Evolutionary conservation across 1,139 yeast genomes (phyloP).

Genomic region (Debaryomyces singareniensis): DNA sequence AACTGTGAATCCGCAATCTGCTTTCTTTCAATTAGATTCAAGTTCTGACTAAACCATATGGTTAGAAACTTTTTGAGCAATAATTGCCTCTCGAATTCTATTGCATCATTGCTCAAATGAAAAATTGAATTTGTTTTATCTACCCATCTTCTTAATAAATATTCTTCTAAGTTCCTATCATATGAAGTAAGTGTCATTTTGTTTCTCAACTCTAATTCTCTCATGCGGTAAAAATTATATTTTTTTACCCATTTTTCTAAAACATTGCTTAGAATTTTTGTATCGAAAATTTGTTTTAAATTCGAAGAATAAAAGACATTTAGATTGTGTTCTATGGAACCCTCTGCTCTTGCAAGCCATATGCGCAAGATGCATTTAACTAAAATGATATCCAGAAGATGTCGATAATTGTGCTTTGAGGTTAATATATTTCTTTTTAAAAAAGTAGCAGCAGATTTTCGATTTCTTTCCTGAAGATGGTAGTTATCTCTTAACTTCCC

Average conservation of each 20-base stretch:
- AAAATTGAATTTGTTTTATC: slow-evolving; percentile 1
- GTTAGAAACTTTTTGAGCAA: slow-evolving; percentile 23
- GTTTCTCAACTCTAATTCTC: slow-evolving; percentile 9
- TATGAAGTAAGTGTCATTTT: neutral
- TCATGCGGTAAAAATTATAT: slow-evolving; percentile 11
- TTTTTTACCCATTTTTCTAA: slow-evolving; percentile 16
- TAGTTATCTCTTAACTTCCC: too few relatives aligned
- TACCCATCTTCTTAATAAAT: slow-evolving; percentile 11
- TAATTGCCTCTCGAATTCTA: slow-evolving; percentile 15
- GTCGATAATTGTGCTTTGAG: too few relatives aligned
- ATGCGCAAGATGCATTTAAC: too few relatives aligned
- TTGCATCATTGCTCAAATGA: slow-evolving; percentile 1
- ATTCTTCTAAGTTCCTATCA: neutral
- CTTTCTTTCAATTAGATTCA: slow-evolving; percentile 16
- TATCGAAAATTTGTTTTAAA: too few relatives aligned
- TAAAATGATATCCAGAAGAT: too few relatives aligned
- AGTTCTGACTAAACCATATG: slow-evolving; percentile 30
- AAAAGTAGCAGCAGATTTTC: too few relatives aligned
- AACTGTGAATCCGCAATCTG: slow-evolving; percentile 24
- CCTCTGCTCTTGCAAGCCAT: too few relatives aligned
- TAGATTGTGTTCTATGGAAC: too few relatives aligned
- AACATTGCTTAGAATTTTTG: too few relatives aligned
- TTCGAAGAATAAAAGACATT: too few relatives aligned
- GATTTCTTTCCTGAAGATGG: too few relatives aligned
- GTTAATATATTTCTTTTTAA: too few relatives aligned